Percentiles rank a stretch among this genome's conserved stretches.
phyloP scores from a whole-genome alignment of 345 rosid genomes.

The Aurinia saxatilis region DNA sequence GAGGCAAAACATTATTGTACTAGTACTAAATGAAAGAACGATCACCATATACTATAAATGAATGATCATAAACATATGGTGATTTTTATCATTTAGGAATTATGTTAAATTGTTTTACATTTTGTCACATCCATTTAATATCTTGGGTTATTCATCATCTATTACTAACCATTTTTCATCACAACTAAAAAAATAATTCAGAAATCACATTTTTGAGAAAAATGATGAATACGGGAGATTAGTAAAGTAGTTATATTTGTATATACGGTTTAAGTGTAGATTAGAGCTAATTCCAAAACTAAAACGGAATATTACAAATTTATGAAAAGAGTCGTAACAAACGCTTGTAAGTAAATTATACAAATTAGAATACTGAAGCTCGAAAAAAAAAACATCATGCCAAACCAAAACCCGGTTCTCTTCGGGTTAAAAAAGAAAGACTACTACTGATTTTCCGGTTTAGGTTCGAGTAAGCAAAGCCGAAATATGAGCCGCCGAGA shows the following conservation, averaged over 20 bases:
- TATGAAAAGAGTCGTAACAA: not conserved
- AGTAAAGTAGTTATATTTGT: not conserved
- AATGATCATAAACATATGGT: too few species aligned
- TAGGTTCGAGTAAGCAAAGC: slow-evolving; percentile 20
- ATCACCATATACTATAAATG: too few species aligned
- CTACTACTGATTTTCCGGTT: slow-evolving; percentile 6
- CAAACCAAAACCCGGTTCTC: slow-evolving; percentile 5
- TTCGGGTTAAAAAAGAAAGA: not conserved
- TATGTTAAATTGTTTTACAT: too few species aligned
- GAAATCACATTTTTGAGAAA: not conserved
- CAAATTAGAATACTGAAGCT: not conserved
- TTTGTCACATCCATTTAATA: too few species aligned
- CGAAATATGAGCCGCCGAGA: slow-evolving; percentile 29
- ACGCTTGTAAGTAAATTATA: not conserved
- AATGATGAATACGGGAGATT: not conserved
- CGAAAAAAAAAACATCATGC: not conserved
- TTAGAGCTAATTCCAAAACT: not conserved
- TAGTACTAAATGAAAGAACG: too few species aligned
- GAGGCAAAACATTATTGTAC: too few species aligned
- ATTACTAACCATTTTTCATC: not conserved
- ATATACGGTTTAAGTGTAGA: not conserved
- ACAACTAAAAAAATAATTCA: not conserved
- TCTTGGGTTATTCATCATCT: too few species aligned
- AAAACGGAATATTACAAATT: slow-evolving; percentile 5
- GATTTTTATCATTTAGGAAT: too few species aligned